A percentile compares a stretch with the other conserved stretches of the same genome.
Evolutionary conservation across 495 filamentous ascomycete genomes (phyloP).

Genomic region (Penicillium silybi): DNA sequence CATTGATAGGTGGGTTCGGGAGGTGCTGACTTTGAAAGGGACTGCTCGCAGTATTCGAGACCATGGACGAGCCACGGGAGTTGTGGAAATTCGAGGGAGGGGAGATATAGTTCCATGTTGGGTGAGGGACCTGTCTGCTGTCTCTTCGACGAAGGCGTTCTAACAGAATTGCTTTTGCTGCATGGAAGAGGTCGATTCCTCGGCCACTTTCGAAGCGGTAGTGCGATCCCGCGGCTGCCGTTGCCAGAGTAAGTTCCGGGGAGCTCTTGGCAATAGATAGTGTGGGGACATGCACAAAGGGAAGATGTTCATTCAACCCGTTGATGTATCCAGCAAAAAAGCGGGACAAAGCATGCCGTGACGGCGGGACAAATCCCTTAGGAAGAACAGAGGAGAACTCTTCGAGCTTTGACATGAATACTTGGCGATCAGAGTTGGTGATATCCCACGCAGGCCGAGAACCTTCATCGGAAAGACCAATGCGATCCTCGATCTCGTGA

Average conservation of each 20-base stretch:
- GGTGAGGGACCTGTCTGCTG: slow-evolving; percentile 41
- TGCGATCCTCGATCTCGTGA: slow-evolving; percentile 53
- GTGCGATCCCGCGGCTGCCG: slow-evolving; percentile 48
- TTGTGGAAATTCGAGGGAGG: slow-evolving; percentile 35
- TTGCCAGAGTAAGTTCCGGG: slow-evolving; percentile 43
- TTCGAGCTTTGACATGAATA: slow-evolving; percentile 59
- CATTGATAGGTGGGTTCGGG: slow-evolving; percentile 25
- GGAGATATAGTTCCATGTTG: slow-evolving; percentile 43
- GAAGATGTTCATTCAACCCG: slow-evolving; percentile 46
- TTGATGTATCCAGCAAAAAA: slow-evolving; percentile 50
- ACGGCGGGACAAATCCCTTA: slow-evolving; percentile 57
- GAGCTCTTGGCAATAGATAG: slow-evolving; percentile 43
- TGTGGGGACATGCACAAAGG: slow-evolving; percentile 48
- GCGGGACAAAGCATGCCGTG: slow-evolving; percentile 42
- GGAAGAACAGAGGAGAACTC: slow-evolving; percentile 66
- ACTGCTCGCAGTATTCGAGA: slow-evolving; percentile 37
- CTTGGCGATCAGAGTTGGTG: slow-evolving; percentile 57
- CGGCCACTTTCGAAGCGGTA: slow-evolving; percentile 63
- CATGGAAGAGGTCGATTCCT: slow-evolving; percentile 68
- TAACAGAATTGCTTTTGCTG: slow-evolving; percentile 46
- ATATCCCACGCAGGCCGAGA: slow-evolving; percentile 60
- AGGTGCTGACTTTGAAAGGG: slow-evolving; percentile 38
- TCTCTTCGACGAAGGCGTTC: slow-evolving; percentile 46
- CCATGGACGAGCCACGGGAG: slow-evolving; percentile 39
- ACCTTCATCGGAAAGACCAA: slow-evolving; percentile 42